Base-by-base conservation (phyloP, 331 rosid species). In the Malus hybrid region DNA sequence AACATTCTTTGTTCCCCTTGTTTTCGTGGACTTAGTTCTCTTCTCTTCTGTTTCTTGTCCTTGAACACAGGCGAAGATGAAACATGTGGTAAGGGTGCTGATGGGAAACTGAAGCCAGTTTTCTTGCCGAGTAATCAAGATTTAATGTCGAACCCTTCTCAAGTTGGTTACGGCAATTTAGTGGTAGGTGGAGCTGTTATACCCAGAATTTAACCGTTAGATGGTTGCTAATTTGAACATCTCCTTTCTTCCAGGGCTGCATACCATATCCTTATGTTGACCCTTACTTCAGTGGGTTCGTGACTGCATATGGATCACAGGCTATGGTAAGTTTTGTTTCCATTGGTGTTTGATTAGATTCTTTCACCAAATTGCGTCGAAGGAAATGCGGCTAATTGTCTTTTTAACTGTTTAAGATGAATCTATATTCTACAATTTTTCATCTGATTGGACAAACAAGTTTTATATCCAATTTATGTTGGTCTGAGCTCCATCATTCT, bases 101-200 rank as follows among this genome's bases (percentile, higher is more conserved):
- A 87, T 74, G 83, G 81, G 71, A 76, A 66, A 73, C 82, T 78
- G 89, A 90, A 90, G 82, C 86, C 91, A 7, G 71, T 74, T 75
- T 62, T 81, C 52, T 71, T 80, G 70, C 66, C 46, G 70, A 87
- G 86, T 56, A 85, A 73, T 73, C 55, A 87, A 18, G 87, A 85
- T 50, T 70, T 84, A 12, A 70, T 77, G 78, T 60, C 70, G 61
- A 82, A 73, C 77, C 77, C 76, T 61, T 70, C 88, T 33, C 89
- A 85, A 84, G 81, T 80, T 85, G 83, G 84, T 73, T 12, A 11
- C 39, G 71, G 76, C 74, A 70, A 72, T 84, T 36, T 83, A 61
- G 79, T 86, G 98, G 96, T 93, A 86, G 58, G 89, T 57, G 55
- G 76, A 83, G 63, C 74, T 79, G 53, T 36, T 65, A 22, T 62